A percentile compares a stretch with the other conserved stretches of the same genome.
Evolutionary conservation across 345 rosid genomes (phyloP).

Genomic region (Citrus australasica): DNA sequence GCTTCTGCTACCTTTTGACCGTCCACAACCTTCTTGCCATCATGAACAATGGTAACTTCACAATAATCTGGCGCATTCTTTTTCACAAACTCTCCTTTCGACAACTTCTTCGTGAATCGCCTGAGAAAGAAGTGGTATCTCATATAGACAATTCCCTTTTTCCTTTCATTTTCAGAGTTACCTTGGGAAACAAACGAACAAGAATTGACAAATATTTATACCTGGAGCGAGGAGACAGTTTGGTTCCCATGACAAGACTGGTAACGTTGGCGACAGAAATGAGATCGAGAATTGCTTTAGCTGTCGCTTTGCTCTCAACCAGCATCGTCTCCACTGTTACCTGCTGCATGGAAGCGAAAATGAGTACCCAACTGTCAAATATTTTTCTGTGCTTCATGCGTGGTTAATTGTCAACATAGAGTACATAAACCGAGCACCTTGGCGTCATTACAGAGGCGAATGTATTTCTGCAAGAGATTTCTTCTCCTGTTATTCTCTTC

Average conservation of each 20-base stretch:
- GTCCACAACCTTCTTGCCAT: constrained; percentile 34
- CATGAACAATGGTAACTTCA: constrained; percentile 38
- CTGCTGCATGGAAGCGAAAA: constrained; percentile 18
- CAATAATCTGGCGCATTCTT: constrained; percentile 56
- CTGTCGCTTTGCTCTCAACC: constrained; percentile 37
- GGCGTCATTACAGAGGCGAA: constrained; percentile 41
- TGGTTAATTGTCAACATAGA: neutral
- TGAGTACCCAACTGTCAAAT: neutral
- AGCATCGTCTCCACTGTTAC: constrained; percentile 57
- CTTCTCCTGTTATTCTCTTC: constrained; percentile 57
- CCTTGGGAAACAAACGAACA: neutral
- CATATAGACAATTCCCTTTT: neutral
- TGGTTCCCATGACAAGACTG: constrained; percentile 55
- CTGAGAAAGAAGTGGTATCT: constrained; percentile 8
- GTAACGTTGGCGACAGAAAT: constrained; percentile 59
- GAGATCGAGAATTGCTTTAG: constrained; percentile 53
- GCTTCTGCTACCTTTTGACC: constrained; percentile 6
- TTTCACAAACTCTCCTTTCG: constrained; percentile 43
- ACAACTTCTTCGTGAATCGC: constrained; percentile 26
- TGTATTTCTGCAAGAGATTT: constrained; percentile 52
- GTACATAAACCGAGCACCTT: constrained; percentile 26
- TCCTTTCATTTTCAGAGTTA: neutral
- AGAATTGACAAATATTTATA: neutral
- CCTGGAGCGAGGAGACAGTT: constrained; percentile 37
- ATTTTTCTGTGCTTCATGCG: neutral